phyloP scores from a whole-genome alignment of 768 basidiomycete species.

The Hydnomerulius pinastri region DNA sequence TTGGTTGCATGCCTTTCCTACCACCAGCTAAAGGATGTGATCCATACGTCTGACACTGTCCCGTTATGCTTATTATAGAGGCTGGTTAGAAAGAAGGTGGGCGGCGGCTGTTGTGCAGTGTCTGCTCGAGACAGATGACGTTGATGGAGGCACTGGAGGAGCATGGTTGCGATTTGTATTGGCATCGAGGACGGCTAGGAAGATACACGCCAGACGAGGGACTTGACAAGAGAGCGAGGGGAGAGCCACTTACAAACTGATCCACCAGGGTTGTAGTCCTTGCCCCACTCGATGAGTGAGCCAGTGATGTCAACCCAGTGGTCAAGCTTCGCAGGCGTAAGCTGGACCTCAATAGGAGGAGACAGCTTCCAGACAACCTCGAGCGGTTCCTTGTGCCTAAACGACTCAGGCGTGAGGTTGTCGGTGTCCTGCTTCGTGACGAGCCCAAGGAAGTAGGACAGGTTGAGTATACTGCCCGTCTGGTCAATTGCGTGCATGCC shows the following conservation, averaged over 20 bases:
- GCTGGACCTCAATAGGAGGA: slow-evolving; percentile 8
- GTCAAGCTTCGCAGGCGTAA: slow-evolving; percentile 12
- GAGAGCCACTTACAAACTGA: slow-evolving; percentile 5
- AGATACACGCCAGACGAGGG: background rate
- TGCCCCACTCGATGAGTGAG: too few species aligned
- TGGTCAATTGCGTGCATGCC: slow-evolving; percentile 38
- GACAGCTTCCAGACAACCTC: slow-evolving; percentile 14
- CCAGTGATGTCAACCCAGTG: slow-evolving; percentile 15
- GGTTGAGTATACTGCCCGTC: too few species aligned
- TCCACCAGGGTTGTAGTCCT: too few species aligned
- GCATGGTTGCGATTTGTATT: too few species aligned
- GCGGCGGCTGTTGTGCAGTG: too few species aligned
- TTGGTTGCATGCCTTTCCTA: too few species aligned
- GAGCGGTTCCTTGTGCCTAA: slow-evolving; percentile 11
- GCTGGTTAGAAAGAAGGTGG: too few species aligned
- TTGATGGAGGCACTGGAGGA: too few species aligned
- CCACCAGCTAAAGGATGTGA: too few species aligned
- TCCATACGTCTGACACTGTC: too few species aligned
- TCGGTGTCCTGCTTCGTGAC: slow-evolving; percentile 7
- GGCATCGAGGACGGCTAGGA: slow-evolving; percentile 1
- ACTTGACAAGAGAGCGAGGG: background rate
- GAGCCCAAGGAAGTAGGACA: slow-evolving; percentile 38
- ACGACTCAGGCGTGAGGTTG: slow-evolving; percentile 2
- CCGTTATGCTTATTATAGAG: too few species aligned
- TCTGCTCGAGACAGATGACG: too few species aligned